Base-by-base conservation (phyloP, 225 moss, liverwort and hornwort genomes). In the Straminergon stramineum region DNA sequence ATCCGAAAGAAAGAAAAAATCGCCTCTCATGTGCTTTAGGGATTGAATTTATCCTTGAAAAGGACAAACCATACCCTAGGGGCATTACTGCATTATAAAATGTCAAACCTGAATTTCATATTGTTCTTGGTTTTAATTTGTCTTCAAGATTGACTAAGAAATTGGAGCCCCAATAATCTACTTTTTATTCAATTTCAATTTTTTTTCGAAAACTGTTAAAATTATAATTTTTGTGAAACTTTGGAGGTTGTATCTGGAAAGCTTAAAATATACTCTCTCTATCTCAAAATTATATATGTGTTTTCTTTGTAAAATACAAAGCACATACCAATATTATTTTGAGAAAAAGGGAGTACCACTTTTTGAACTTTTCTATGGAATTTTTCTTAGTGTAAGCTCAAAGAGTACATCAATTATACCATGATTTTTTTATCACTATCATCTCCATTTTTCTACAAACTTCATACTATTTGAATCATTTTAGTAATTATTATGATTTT, bases 11-110 rank as follows among this genome's bases (percentile, higher is more conserved):
- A 5, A 41, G 16, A 41, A 43, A 4, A 3, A 15, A 3, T 71
- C 2, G 8, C 15, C 0, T 14, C 41, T 26, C 8, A 26, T 0
- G 5, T 0, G 1, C 27, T 15, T 3, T 1, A 26, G 0, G 5
- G 14, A 23, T 1, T 15, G 1, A 71, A 71, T 71, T 26, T 24
- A 39, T 26, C 15, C 26, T 2, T 26, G 1, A 15, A 15, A 15
- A 41, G 7, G 15, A 41, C 7, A 71, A 71, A 26, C 15, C 15
- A 71, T 39, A 1, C 12, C 4, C 4, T 1, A 21, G 12, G 11
- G 6, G 7, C 1, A 24, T n/a, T n/a, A n/a, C n/a, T n/a, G n/a
- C n/a, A n/a, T 23, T 7, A 8, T 70, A 15, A 70, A 70, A 70
- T 1, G 15, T 70, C 39, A 70, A 39, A 14, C 0, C 0, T 24